phyloP scores from a whole-genome alignment of 768 basidiomycete genomes.

The Suillus occidentalis region DNA sequence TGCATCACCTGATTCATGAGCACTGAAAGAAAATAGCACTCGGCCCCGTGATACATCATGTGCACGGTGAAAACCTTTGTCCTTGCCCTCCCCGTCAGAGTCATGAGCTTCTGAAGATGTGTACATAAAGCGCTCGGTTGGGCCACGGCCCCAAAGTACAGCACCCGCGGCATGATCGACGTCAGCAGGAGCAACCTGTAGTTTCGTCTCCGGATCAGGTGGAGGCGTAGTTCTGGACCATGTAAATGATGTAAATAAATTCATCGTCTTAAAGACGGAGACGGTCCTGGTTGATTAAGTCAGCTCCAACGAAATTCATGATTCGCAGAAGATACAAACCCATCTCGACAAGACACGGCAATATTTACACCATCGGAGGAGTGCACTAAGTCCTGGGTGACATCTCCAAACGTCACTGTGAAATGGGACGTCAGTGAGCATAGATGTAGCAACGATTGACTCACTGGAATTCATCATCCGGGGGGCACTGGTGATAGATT shows the following conservation, averaged over 20 bases:
- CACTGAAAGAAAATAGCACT: constrained; percentile 38
- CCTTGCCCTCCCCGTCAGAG: constrained; percentile 1
- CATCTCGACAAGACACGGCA: constrained; percentile 35
- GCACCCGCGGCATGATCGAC: constrained; percentile 40
- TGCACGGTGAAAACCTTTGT: constrained; percentile 48
- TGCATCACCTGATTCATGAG: constrained; percentile 54
- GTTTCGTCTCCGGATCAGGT: constrained; percentile 11
- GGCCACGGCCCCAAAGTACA: constrained; percentile 51
- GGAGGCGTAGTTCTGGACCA: constrained; percentile 13
- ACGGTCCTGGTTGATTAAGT: constrained; percentile 20
- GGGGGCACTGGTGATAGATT: constrained; percentile 6
- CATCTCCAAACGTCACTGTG: constrained; percentile 24
- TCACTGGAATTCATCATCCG: constrained; percentile 17
- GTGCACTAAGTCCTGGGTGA: constrained; percentile 47
- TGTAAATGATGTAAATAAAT: constrained; percentile 22
- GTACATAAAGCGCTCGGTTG: constrained; percentile 44
- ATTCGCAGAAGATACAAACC: constrained; percentile 20
- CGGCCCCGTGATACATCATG: constrained; percentile 41
- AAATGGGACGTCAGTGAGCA: constrained; percentile 9
- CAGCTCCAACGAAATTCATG: not conserved
- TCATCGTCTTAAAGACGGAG: constrained; percentile 18
- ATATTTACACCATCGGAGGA: constrained; percentile 40
- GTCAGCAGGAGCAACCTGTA: constrained; percentile 17
- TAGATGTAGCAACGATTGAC: constrained; percentile 4
- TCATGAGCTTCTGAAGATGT: constrained; percentile 53